Conservation (phyloP, 2,329 filamentous ascomycete genomes). For the Chrysosporium queenslandicum region DNA sequence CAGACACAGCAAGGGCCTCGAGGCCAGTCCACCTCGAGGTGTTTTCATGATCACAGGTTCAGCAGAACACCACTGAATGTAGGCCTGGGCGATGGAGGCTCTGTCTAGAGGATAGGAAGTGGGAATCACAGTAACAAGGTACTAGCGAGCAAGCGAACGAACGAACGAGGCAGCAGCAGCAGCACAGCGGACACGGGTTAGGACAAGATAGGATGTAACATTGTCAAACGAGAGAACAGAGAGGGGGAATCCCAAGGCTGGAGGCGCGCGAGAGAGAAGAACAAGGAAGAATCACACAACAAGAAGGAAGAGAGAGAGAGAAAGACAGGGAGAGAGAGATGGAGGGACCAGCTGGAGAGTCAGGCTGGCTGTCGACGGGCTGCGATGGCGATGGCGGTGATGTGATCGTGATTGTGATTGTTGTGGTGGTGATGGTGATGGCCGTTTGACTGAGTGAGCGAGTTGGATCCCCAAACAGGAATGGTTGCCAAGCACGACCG, state of each 20-base stretch:
- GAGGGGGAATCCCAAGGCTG: too few relatives aligned
- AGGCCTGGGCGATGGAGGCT: too few relatives aligned
- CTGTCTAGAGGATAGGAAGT: too few relatives aligned
- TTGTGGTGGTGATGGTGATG: not conserved
- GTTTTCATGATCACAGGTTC: conserved; percentile 9
- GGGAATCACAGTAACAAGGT: too few relatives aligned
- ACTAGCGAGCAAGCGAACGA: conserved; percentile 6
- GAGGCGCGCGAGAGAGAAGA: not conserved
- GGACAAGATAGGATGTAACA: conserved; percentile 3
- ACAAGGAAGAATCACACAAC: not conserved
- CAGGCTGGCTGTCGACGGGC: too few relatives aligned
- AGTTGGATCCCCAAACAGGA: not conserved
- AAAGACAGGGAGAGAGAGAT: too few relatives aligned
- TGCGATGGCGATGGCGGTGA: too few relatives aligned
- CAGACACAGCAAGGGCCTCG: conserved; percentile 12
- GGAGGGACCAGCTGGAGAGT: too few relatives aligned
- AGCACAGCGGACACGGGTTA: not conserved
- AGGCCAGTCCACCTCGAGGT: conserved; percentile 12
- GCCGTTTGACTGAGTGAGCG: not conserved
- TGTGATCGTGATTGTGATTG: too few relatives aligned
- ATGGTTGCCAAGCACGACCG: conserved; percentile 7
- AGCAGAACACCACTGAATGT: too few relatives aligned
- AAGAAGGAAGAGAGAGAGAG: not conserved
- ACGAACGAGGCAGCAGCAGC: not conserved
- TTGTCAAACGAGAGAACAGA: conserved; percentile 5